These are phyloP conservation scores for Aspergillus persii DNA, from an alignment of 2,329 filamentous ascomycete species.

Conservation along the genomic window DNA sequence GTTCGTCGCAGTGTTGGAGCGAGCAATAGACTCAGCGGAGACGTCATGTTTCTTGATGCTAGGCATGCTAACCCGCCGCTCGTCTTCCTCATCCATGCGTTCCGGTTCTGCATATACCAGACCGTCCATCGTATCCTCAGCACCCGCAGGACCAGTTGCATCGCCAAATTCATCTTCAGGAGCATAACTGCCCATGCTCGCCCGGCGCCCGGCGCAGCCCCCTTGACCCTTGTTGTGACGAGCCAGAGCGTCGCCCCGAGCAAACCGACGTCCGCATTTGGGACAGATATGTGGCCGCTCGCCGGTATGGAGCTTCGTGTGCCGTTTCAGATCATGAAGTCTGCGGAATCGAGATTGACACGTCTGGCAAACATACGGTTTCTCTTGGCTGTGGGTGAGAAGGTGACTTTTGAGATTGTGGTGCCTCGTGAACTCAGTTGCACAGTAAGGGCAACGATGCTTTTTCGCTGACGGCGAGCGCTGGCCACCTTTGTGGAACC, in stretches of 20 bases:
- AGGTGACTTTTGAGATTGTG: conserved; percentile 98
- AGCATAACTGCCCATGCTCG: conserved; percentile 79
- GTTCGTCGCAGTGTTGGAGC: conserved; percentile 38
- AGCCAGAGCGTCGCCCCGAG: conserved; percentile 88
- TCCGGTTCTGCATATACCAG: conserved; percentile 57
- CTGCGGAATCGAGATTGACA: conserved; percentile 90
- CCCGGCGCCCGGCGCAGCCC: conserved; percentile 86
- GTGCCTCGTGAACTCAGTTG: conserved; percentile 93
- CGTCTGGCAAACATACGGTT: conserved; percentile 91
- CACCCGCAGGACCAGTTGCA: conserved; percentile 42
- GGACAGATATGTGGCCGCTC: conserved; percentile 93
- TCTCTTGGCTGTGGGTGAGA: conserved; percentile 96
- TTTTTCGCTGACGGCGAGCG: conserved; percentile 78
- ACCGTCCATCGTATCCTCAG: conserved; percentile 62
- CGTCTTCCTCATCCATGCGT: conserved; percentile 51
- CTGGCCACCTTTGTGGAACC: conserved; percentile 56
- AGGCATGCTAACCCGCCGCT: conserved; percentile 56
- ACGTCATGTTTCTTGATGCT: conserved; percentile 71
- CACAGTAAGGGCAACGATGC: conserved; percentile 94
- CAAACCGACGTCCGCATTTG: conserved; percentile 92
- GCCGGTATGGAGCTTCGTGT: conserved; percentile 94
- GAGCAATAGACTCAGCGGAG: conserved; percentile 52
- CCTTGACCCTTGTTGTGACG: conserved; percentile 94
- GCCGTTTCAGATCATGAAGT: conserved; percentile 90
- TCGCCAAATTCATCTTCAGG: conserved; percentile 68